phyloP scores from a whole-genome alignment of 2,329 filamentous ascomycete species.

The Phoma herbarum region DNA sequence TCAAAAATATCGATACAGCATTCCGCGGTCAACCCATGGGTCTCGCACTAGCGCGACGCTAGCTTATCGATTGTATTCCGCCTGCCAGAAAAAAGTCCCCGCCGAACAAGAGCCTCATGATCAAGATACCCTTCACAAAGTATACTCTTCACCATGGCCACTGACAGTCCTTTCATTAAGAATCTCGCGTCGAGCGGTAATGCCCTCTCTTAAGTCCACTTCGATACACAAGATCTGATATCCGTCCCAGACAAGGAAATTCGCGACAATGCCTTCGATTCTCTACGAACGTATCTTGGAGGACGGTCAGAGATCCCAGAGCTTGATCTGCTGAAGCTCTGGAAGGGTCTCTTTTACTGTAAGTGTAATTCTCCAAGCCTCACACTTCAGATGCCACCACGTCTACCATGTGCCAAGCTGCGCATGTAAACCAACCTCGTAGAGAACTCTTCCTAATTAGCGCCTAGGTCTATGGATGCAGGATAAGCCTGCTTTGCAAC shows the following conservation, averaged over 20 bases:
- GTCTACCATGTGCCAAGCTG: neutral
- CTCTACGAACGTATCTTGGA: conserved; percentile 79
- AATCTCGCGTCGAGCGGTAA: conserved; percentile 84
- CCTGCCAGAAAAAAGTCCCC: conserved; percentile 23
- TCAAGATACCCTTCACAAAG: conserved; percentile 1
- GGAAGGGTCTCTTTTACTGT: conserved; percentile 93
- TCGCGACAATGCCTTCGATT: conserved; percentile 78
- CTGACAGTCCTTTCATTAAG: conserved; percentile 75
- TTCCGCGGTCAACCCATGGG: neutral
- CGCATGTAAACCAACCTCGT: neutral
- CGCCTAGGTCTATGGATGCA: conserved; percentile 82
- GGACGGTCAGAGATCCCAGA: conserved; percentile 68
- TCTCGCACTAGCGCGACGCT: conserved; percentile 6
- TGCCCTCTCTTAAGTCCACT: neutral
- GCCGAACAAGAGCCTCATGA: conserved; percentile 4
- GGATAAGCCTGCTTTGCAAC: conserved; percentile 87
- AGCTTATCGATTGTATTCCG: conserved; percentile 19
- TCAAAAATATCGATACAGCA: neutral
- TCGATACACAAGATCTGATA: conserved; percentile 17
- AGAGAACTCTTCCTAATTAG: conserved; percentile 18
- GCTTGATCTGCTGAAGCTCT: conserved; percentile 83
- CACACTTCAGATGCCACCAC: no score
- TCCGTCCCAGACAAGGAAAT: conserved; percentile 72
- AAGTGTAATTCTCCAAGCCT: conserved; percentile 30
- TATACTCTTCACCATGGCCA: conserved; percentile 4